These are phyloP conservation scores for Dictyostelium brefeldianum DNA, from an alignment of 78 protist genomes.

Conservation along the genomic window DNA sequence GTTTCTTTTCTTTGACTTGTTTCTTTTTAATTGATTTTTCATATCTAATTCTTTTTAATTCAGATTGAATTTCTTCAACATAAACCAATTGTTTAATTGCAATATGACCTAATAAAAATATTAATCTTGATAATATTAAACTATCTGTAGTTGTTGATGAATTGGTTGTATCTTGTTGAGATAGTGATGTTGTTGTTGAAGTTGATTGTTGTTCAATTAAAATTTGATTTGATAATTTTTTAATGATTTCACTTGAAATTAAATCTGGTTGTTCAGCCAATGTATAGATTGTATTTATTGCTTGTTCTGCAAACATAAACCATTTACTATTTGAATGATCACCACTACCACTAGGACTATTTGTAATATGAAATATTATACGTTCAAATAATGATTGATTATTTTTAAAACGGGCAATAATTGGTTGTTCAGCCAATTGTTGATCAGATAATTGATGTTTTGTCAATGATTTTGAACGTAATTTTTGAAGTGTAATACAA, in stretches of 20 bases:
- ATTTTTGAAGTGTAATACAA: constrained; percentile 69
- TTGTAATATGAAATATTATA: not conserved
- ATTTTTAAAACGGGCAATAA: constrained; percentile 8
- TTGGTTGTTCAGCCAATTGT: not conserved
- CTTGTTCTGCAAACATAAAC: constrained; percentile 81
- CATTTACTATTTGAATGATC: constrained; percentile 2
- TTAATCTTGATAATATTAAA: constrained; percentile 21
- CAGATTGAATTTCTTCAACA: constrained; percentile 66
- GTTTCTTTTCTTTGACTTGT: constrained; percentile 14
- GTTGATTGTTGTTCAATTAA: not conserved
- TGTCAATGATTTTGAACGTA: constrained; percentile 5
- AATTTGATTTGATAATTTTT: not conserved
- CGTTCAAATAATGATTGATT: constrained; percentile 51
- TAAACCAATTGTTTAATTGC: constrained; percentile 83
- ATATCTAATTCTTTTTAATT: not conserved
- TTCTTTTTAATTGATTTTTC: not conserved
- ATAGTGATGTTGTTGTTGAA: not conserved
- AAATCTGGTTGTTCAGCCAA: constrained; percentile 81
- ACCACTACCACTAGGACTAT: not conserved
- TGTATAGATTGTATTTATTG: constrained; percentile 62
- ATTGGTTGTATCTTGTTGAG: not conserved
- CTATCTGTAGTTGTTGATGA: not conserved
- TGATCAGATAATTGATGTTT: not conserved
- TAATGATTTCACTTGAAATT: not conserved
- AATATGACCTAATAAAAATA: constrained; percentile 88